Base-by-base conservation (phyloP, 2,329 filamentous ascomycete species). In the Diaporthe citrichinensis region DNA sequence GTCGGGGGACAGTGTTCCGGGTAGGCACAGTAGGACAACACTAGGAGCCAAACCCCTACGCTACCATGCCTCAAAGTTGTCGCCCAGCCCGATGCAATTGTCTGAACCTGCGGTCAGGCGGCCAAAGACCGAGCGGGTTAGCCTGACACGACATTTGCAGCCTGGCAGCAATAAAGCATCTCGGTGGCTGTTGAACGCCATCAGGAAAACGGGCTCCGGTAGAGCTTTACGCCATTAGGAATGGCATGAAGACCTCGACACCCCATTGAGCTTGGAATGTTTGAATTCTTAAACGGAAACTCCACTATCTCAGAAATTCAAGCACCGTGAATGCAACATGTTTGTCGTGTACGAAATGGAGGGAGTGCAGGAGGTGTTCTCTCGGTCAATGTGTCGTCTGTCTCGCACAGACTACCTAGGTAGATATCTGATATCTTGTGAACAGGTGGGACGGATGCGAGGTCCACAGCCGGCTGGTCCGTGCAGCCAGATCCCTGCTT, bases 401-500 rank as follows among this genome's bases (percentile, higher is more conserved):
- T 25, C 23, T 36, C 31, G 44, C 28, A 36, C 28, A 41, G 34
- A 46, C 44, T n/a, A n/a, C n/a, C n/a, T n/a, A n/a, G n/a, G n/a
- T n/a, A n/a, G n/a, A n/a, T n/a, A n/a, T n/a, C n/a, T n/a, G n/a
- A n/a, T n/a, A n/a, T 67, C 44, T 20, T 36, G 31, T 31, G 62
- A 55, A 39, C 65, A 53, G 31, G 65, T 68, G 65, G 65, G 65
- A 39, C 49, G n/a, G 46, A 39, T 25, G 28, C 65, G 55, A 46
- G 65, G 49, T 28, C 65, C 49, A 41, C 46, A 68, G 15, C 25
- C 44, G 17, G 49, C 34, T 41, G 65, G 49, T 14, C 65, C 34
- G 34, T 69, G 65, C 65, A 41, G 49, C 31, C 3, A 4, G 10
- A 39, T n/a, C 65, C 65, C 65, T 69, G 49, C 23, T 23, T 8